These are phyloP conservation scores for Raffaelea ambrosiae DNA, from an alignment of 2,329 filamentous ascomycete species.

Conservation along the genomic window DNA sequence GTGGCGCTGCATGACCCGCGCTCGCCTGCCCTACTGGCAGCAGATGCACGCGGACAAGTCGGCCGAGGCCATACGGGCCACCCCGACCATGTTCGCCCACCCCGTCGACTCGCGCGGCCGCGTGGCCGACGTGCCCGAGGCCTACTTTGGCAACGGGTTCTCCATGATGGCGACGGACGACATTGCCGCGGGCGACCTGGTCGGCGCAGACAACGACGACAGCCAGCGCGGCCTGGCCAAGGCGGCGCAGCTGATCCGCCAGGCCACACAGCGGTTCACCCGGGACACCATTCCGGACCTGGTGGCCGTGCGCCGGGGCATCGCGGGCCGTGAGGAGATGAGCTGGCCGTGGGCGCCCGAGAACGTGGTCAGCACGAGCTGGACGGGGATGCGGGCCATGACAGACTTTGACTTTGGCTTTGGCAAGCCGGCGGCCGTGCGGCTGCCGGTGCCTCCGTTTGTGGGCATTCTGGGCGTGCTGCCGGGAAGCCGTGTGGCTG, in stretches of 20 bases:
- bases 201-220: background rate
- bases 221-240: background rate
- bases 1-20: background rate
- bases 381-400: background rate
- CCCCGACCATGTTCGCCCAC: background rate
- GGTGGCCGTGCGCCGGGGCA: background rate
- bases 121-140: background rate
- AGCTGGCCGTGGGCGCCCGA: background rate
- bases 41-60: background rate
- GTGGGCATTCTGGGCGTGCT: background rate
- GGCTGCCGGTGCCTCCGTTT: background rate
- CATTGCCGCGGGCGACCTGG: background rate
- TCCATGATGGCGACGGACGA: background rate
- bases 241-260: background rate
- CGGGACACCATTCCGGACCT: background rate
- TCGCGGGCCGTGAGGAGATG: background rate
- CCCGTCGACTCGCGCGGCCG: background rate
- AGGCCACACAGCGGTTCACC: background rate
- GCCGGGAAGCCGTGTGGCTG: background rate
- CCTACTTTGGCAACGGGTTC: background rate
- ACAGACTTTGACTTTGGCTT: background rate
- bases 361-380: background rate
- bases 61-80: no score
- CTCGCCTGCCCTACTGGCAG: background rate
- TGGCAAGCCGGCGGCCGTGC: background rate